A percentile compares a stretch with the other conserved stretches of the same genome.
Evolutionary conservation across 2,329 filamentous ascomycete species (phyloP).

Genomic region (Cladophialophora psammophila): DNA sequence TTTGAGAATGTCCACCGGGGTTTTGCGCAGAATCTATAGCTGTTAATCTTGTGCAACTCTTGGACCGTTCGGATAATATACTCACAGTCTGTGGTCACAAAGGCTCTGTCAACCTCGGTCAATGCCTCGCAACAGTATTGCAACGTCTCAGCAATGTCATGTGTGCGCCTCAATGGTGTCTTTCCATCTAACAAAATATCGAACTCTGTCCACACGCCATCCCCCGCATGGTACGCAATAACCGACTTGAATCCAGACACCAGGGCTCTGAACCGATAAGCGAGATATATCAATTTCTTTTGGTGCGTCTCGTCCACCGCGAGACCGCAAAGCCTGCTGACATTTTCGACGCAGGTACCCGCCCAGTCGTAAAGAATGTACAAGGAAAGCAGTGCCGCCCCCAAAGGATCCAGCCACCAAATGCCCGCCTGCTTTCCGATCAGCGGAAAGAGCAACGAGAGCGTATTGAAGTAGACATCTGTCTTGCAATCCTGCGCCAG

Average conservation of each 20-base stretch:
- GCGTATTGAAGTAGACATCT: slow-evolving; percentile 70
- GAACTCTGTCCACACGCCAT: slow-evolving; percentile 69
- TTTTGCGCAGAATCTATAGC: slow-evolving; percentile 25
- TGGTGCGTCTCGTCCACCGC: slow-evolving; percentile 60
- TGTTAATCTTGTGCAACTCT: background rate
- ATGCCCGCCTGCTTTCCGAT: slow-evolving; percentile 65
- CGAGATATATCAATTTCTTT: slow-evolving; percentile 67
- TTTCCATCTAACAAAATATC: slow-evolving; percentile 65
- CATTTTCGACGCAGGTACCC: slow-evolving; percentile 66
- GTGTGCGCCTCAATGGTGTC: slow-evolving; percentile 59
- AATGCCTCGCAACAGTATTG: slow-evolving; percentile 63
- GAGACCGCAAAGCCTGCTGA: slow-evolving; percentile 65
- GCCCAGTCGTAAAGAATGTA: slow-evolving; percentile 76
- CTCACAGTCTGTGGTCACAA: slow-evolving; percentile 61
- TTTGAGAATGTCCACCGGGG: slow-evolving; percentile 30
- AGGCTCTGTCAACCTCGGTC: slow-evolving; percentile 61
- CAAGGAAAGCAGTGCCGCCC: slow-evolving; percentile 68
- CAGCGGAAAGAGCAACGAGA: slow-evolving; percentile 68
- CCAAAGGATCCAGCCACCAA: slow-evolving; percentile 72
- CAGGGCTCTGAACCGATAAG: slow-evolving; percentile 63
- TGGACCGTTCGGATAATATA: slow-evolving; percentile 19
- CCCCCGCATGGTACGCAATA: slow-evolving; percentile 67
- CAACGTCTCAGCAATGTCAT: slow-evolving; percentile 69
- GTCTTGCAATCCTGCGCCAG: slow-evolving; percentile 70
- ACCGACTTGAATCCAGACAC: slow-evolving; percentile 63